Base-by-base conservation (phyloP, 2,329 filamentous ascomycete species). In the Stagonosporopsis tanaceti region DNA sequence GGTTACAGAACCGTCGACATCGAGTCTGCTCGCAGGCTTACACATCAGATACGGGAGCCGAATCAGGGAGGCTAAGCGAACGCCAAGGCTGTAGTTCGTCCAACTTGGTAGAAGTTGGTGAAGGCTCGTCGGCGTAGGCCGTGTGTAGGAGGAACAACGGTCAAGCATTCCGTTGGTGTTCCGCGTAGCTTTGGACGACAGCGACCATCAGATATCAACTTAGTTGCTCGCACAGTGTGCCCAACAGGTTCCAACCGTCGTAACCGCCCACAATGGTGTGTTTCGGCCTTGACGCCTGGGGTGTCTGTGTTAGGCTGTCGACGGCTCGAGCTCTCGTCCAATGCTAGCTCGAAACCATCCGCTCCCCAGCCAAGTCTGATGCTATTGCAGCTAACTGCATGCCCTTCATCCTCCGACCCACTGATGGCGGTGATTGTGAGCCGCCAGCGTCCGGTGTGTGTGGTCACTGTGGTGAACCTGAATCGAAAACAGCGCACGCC, bases 291-390 rank as follows among this genome's bases (percentile, higher is more conserved):
- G 57, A 47, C 52, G 54, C 51, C 57, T 57, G 40, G 47, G 55
- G 46, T 48, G 32, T 53, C 53, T 51, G 52, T 60, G 50, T 51
- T 53, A 39, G 50, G 46, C 56, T 48, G 53, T 44, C 54, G 45
- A 39, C 25, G 57, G 53, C 55, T 59, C 63, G 42, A 55, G 53
- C 57, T 57, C 32, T 54, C 51, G 48, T 42, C 11, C 53, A 46
- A 46, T 48, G 15, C 58, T 39, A 25, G 47, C 44, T 55, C 63
- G 62, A 68, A 65, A 65, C 65, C 55, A 55, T 54, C 17, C 57
- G 28, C 41, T 62, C 61, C 57, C 65, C 68, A 67, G 72, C 72
- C 71, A 73, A 70, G 70, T 64, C 37, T 53, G 28, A 46, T 57
- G 61, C 65, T 61, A 62, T 65, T 55, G 38, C 54, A 39, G 25